Conservation (phyloP, 2,329 filamentous ascomycete species). For the Alternaria gansuensis region DNA sequence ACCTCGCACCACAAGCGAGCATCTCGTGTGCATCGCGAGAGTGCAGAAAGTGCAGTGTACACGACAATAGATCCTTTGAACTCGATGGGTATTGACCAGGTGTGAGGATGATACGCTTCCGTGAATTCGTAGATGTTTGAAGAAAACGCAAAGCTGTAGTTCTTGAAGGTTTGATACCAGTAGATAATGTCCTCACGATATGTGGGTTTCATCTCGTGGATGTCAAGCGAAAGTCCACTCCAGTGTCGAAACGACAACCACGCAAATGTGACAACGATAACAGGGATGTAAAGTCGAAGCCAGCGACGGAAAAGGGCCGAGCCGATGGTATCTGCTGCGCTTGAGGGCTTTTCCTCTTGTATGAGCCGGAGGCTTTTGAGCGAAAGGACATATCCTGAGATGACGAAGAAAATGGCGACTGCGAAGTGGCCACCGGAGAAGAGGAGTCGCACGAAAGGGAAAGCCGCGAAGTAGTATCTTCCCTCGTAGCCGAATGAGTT, state of each 20-base stretch:
- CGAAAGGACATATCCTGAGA: constrained; percentile 64
- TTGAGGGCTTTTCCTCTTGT: constrained; percentile 53
- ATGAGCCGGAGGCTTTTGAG: constrained; percentile 57
- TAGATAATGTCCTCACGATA: constrained; percentile 41
- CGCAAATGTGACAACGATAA: constrained; percentile 65
- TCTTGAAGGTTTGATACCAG: constrained; percentile 60
- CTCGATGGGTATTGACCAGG: constrained; percentile 53
- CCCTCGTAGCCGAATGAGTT: constrained; percentile 45
- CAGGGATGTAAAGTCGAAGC: constrained; percentile 60
- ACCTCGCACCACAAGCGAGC: constrained; percentile 65
- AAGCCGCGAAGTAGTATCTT: constrained; percentile 42
- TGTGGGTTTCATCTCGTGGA: constrained; percentile 62
- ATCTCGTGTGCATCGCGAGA: constrained; percentile 64
- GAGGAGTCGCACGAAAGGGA: constrained; percentile 58
- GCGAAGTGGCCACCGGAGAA: constrained; percentile 63
- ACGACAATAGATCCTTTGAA: constrained; percentile 68
- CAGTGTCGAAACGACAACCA: constrained; percentile 64
- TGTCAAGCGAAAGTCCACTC: constrained; percentile 46
- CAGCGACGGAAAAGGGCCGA: constrained; percentile 63
- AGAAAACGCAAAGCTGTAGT: constrained; percentile 73
- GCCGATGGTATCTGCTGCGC: constrained; percentile 56
- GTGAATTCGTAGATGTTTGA: constrained; percentile 67
- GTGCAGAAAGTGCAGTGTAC: constrained; percentile 66
- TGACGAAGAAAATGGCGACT: constrained; percentile 63
- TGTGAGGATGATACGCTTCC: constrained; percentile 46